Percentiles rank a stretch among this genome's conserved stretches.
Conservation (phyloP, 176 grass and related monocot species). For the Guadua angustifolia region DNA sequence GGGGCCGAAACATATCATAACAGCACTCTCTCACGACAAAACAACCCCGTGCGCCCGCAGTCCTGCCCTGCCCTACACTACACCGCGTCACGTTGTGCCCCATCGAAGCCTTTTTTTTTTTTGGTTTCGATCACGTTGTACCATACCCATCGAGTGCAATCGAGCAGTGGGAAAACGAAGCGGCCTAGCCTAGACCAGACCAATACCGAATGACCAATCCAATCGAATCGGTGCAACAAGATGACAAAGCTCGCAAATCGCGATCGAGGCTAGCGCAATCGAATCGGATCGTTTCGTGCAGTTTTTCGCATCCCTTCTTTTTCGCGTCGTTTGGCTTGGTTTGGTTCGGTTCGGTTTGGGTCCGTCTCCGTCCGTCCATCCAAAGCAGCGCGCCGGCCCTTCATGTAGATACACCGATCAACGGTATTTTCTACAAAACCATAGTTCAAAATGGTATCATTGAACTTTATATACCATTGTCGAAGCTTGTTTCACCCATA, state of each 20-base stretch:
- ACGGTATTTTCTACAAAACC: too few relatives aligned
- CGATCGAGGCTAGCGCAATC: not conserved
- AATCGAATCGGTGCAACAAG: not conserved
- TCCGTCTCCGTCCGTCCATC: too few relatives aligned
- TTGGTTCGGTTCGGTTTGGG: too few relatives aligned
- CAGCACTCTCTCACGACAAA: not conserved
- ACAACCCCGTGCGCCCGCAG: not conserved
- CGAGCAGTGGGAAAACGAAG: not conserved
- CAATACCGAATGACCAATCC: not conserved
- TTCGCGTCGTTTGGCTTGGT: too few relatives aligned
- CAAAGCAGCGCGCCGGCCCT: too few relatives aligned
- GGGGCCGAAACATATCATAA: too few relatives aligned
- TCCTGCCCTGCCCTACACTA: not conserved
- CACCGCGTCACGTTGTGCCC: not conserved
- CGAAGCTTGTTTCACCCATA: too few relatives aligned
- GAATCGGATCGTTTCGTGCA: not conserved
- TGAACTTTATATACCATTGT: too few relatives aligned
- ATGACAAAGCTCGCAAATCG: not conserved
- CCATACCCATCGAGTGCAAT: not conserved
- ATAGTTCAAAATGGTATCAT: too few relatives aligned
- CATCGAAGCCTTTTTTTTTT: too few relatives aligned
- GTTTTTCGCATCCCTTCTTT: not conserved
- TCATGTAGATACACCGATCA: too few relatives aligned
- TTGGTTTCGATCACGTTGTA: too few relatives aligned
- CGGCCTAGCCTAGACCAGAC: not conserved